Evolutionary conservation across 768 basidiomycete genomes (phyloP), one percentile per base, ranked within the genome.

Genomic region (Suillus subalutaceus): DNA sequence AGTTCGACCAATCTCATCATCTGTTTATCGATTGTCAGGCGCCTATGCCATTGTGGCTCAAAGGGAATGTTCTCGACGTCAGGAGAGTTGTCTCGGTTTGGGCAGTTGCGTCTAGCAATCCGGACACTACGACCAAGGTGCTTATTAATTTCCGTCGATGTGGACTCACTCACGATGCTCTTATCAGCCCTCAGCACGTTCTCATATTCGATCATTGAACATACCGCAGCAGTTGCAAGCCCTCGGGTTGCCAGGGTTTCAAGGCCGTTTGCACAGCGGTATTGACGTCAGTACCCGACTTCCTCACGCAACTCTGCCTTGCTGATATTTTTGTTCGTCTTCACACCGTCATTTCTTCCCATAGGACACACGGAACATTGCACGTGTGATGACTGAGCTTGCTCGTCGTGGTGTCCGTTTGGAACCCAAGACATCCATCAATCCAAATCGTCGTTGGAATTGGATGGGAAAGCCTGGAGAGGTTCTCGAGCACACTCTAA

Each of bases 331-430:
- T 50, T 40, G 30, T 56, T 46, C 6, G 6, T 37, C 50, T n/a
- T 68, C 62, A 71, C 66, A 13, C 7, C n/a, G 30, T 18, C 52
- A 44, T 26, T 53, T 43, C 6, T 23, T 55, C 60, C 32, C 63
- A 66, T 68, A 96, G 94, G 96, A 99, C 78, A 86, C 93, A 43
- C 90, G 92, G 38, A 99, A 99, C 76, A 86, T 98, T 65, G 85
- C 92, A 13, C 87, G 92, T 41, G 88, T 99, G 67, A 75, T 97
- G 48, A 79, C 86, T 60, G 91, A 94, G 72, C 86, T 98, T n/a
- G 90, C 90, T 15, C 78, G 85, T 63, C 85, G 86, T 63, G 89
- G 89, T 37, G 80, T 91, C 40, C 79, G 83, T 65, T 81, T 98
- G 67, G 82, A 86, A 67, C 87, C 94, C 26, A 97, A 96, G 72